Conservation (phyloP, 345 rosid genomes). For the Aquilaria sinensis region DNA sequence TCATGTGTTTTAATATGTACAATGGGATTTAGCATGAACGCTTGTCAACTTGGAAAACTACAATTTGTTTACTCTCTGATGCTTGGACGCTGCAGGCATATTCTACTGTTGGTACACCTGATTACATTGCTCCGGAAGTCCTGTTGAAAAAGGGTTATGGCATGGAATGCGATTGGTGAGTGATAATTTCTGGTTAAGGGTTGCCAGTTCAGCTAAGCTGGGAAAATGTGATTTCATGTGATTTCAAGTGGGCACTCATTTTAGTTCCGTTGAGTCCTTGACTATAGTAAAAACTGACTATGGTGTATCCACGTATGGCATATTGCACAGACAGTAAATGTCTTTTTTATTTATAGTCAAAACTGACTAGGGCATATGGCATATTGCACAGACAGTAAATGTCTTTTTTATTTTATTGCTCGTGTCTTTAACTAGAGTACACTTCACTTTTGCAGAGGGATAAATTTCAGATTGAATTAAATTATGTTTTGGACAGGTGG, state of each 20-base stretch:
- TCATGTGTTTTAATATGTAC: too few relatives aligned
- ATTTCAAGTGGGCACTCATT: background rate
- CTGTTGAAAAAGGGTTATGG: slow-evolving; percentile 94
- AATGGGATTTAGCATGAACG: too few relatives aligned
- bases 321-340: background rate
- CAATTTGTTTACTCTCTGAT: slow-evolving; percentile 12
- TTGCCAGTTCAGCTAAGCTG: background rate
- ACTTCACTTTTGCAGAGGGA: slow-evolving; percentile 3
- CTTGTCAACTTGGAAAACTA: too few relatives aligned
- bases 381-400: background rate
- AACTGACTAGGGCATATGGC: too few relatives aligned
- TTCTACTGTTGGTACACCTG: slow-evolving; percentile 98
- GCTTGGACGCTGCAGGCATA: slow-evolving; percentile 62
- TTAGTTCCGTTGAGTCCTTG: slow-evolving; percentile 2
- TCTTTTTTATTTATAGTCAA: background rate
- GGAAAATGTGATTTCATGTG: slow-evolving; percentile 6
- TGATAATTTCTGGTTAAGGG: slow-evolving; percentile 11
- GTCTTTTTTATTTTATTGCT: slow-evolving; percentile 3
- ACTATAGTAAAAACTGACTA: background rate
- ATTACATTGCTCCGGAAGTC: slow-evolving; percentile 96
- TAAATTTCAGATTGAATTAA: slow-evolving; percentile 11
- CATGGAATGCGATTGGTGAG: slow-evolving; percentile 97
- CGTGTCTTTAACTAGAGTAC: slow-evolving; percentile 1
- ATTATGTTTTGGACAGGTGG: slow-evolving; percentile 59
- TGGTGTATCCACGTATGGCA: background rate